Conservation (phyloP, 2,329 filamentous ascomycete genomes). For the Claviceps cyperi region DNA sequence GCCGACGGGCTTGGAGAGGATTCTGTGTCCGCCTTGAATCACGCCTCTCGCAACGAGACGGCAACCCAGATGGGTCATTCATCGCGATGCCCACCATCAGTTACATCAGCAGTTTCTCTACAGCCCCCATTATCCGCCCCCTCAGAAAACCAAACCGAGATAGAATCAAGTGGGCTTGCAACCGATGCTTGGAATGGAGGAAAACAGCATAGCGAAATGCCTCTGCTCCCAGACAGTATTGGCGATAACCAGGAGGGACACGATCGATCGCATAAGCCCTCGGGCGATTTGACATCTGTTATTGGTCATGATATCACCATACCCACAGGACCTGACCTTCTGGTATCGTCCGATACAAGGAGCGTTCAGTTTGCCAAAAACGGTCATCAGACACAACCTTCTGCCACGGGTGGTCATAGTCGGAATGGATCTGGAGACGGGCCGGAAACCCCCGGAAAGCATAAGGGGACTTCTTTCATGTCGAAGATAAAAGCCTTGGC, state of each 20-base stretch:
- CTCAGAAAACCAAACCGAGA: background rate
- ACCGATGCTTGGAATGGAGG: constrained; percentile 11
- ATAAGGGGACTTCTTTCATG: constrained; percentile 53
- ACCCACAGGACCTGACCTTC: background rate
- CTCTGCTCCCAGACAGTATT: background rate
- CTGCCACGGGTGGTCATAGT: constrained; percentile 30
- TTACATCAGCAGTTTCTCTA: constrained; percentile 4
- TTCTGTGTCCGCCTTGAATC: constrained; percentile 10
- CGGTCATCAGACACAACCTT: constrained; percentile 31
- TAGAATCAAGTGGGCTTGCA: background rate
- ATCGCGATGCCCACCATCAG: constrained; percentile 3
- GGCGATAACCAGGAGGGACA: background rate
- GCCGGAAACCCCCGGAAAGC: constrained; percentile 43
- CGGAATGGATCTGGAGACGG: constrained; percentile 54
- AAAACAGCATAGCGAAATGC: constrained; percentile 4
- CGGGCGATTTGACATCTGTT: background rate
- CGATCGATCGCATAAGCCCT: background rate
- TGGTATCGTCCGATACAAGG: constrained; percentile 18
- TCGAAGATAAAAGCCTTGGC: constrained; percentile 65
- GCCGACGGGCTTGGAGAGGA: constrained; percentile 3
- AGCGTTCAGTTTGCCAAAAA: constrained; percentile 65
- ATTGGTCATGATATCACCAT: background rate
- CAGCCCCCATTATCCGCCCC: constrained; percentile 2
- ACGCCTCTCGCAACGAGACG: constrained; percentile 6
- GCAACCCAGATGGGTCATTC: constrained; percentile 5